These are phyloP conservation scores for Ajuga chamaepitys DNA, from an alignment of 257 asterid genomes.

Conservation along the genomic window DNA sequence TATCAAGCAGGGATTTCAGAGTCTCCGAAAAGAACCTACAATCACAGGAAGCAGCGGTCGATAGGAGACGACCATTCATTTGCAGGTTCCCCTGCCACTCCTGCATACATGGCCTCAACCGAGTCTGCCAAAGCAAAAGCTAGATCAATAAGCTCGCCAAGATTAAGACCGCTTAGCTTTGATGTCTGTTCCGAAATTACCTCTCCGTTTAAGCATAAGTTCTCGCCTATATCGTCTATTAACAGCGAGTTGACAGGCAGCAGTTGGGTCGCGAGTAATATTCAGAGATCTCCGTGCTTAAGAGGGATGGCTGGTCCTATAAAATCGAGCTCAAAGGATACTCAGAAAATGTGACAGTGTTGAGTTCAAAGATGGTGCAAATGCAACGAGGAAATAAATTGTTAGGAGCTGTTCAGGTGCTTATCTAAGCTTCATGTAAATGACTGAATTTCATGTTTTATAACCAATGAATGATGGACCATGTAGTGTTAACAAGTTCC, in stretches of 20 bases:
- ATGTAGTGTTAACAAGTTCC: background rate
- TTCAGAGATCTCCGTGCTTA: conserved; percentile 62
- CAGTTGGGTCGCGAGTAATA: conserved; percentile 45
- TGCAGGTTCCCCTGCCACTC: conserved; percentile 46
- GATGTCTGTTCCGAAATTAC: conserved; percentile 70
- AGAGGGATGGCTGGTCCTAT: conserved; percentile 48
- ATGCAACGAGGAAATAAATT: conserved; percentile 17
- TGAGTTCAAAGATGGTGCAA: conserved; percentile 11
- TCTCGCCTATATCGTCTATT: conserved; percentile 81
- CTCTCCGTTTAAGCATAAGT: conserved; percentile 76
- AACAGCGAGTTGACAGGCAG: conserved; percentile 67
- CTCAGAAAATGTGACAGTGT: conserved; percentile 16
- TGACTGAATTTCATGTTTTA: background rate
- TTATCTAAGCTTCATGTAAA: conserved; percentile 11
- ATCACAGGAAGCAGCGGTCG: conserved; percentile 66
- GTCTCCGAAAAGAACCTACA: conserved; percentile 54
- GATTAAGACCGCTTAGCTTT: conserved; percentile 56
- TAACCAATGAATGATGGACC: background rate
- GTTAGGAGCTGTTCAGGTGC: conserved; percentile 8
- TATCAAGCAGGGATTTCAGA: conserved; percentile 35
- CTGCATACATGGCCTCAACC: conserved; percentile 93
- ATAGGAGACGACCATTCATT: conserved; percentile 48
- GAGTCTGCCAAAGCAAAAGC: conserved; percentile 82
- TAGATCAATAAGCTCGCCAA: conserved; percentile 83
- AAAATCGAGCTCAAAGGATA: conserved; percentile 49